A percentile compares a stretch with the other conserved stretches of the same genome.
Conservation (phyloP, 2,329 filamentous ascomycete genomes). For the Cladorrhinum sp. region DNA sequence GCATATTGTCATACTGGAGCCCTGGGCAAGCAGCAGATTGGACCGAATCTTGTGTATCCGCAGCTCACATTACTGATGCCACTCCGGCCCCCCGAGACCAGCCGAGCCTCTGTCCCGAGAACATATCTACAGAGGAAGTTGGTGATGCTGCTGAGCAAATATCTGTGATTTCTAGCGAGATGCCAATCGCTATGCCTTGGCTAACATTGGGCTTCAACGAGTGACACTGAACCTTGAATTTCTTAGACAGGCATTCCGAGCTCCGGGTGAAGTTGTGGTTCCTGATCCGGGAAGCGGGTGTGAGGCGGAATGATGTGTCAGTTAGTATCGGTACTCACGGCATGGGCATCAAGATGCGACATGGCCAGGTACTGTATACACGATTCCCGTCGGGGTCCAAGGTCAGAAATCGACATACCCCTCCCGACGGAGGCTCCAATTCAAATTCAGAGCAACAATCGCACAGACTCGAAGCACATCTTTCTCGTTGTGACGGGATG, state of each 20-base stretch:
- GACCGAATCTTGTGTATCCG: slow-evolving; percentile 6
- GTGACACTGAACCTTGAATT: slow-evolving; percentile 9
- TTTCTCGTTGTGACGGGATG: background rate
- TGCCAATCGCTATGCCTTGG: background rate
- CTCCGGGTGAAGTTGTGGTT: slow-evolving; percentile 12
- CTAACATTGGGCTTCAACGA: slow-evolving; percentile 25
- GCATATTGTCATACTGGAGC: slow-evolving; percentile 11
- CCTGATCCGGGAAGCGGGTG: slow-evolving; percentile 13
- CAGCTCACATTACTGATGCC: slow-evolving; percentile 16
- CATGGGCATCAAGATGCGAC: slow-evolving; percentile 3
- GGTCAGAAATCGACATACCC: background rate
- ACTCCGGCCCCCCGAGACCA: background rate
- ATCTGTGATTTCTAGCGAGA: background rate
- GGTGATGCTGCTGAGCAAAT: background rate
- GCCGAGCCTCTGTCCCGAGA: background rate
- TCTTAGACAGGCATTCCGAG: slow-evolving; percentile 16
- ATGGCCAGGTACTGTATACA: slow-evolving; percentile 1
- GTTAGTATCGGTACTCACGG: background rate
- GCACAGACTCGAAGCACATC: background rate
- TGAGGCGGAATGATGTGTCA: slow-evolving; percentile 9
- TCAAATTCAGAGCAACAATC: background rate
- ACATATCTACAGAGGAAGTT: background rate
- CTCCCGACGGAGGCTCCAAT: background rate
- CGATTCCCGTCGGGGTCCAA: background rate
- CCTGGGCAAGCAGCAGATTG: slow-evolving; percentile 6